Conservation (phyloP, 768 basidiomycete genomes). For the Leccinum disarticulatum region DNA sequence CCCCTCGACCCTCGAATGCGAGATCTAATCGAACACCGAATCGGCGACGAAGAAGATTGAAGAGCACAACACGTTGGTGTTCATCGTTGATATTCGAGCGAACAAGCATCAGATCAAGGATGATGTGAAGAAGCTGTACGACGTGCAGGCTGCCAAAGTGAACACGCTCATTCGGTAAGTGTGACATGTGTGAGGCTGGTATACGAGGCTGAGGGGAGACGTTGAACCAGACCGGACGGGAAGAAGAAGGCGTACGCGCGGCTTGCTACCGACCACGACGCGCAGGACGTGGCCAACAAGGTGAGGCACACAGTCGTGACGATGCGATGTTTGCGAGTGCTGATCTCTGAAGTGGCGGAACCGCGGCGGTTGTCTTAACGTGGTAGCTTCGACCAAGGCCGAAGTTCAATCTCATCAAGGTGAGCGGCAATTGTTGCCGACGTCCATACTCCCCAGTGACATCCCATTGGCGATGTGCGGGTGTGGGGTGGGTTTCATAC, state of each 20-base stretch:
- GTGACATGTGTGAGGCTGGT: not conserved
- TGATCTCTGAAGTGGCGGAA: conserved; percentile 33
- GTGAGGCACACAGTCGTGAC: conserved; percentile 38
- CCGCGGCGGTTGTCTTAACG: not conserved
- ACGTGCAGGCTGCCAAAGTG: conserved; percentile 92
- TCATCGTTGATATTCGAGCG: conserved; percentile 90
- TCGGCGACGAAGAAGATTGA: conserved; percentile 99
- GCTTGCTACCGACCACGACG: conserved; percentile 93
- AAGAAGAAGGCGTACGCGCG: conserved; percentile 99
- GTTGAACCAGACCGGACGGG: conserved; percentile 76
- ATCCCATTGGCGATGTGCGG: not conserved
- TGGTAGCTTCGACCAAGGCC: conserved; percentile 24
- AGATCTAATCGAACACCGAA: conserved; percentile 97
- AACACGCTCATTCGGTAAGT: conserved; percentile 96
- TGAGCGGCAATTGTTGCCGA: conserved; percentile 11
- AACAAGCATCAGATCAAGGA: conserved; percentile 99
- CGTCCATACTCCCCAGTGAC: not conserved
- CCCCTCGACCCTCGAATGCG: too few relatives aligned
- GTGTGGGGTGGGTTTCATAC: not conserved
- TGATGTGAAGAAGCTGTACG: conserved; percentile 98
- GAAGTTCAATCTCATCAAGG: conserved; percentile 27
- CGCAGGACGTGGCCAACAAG: conserved; percentile 97
- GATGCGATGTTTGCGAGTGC: not conserved
- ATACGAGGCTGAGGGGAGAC: conserved; percentile 1
- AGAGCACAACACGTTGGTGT: conserved; percentile 99